Conservation (phyloP, 768 basidiomycete genomes). For the Solioccasus polychromus region DNA sequence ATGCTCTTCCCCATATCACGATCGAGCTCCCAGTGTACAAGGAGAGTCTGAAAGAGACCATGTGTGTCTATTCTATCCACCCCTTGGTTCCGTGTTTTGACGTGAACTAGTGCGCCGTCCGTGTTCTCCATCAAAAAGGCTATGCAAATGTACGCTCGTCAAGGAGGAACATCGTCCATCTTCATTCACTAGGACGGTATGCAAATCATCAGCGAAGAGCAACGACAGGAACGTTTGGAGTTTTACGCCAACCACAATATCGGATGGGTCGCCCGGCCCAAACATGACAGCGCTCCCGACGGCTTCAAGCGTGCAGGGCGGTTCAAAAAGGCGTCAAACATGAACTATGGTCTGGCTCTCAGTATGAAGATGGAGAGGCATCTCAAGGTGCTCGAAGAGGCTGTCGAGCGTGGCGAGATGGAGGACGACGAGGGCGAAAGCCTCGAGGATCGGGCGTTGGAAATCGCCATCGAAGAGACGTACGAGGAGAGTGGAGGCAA, state of each 20-base stretch:
- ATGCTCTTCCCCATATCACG: constrained; percentile 67
- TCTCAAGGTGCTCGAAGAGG: constrained; percentile 44
- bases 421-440: constrained; percentile 34
- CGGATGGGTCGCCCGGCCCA: constrained; percentile 59
- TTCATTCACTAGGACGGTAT: constrained; percentile 64
- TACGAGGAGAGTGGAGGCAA: constrained; percentile 54
- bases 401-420: constrained; percentile 40
- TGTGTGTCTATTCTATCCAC: too few relatives aligned
- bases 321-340: constrained; percentile 93
- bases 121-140: constrained; percentile 67
- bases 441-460: constrained; percentile 69
- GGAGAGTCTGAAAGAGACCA: constrained; percentile 75
- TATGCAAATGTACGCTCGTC: constrained; percentile 64
- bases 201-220: constrained; percentile 45
- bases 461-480: constrained; percentile 71
- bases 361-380: constrained; percentile 36
- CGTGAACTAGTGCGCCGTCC: constrained; percentile 60
- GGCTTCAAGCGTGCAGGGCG: constrained; percentile 54
- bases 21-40: constrained; percentile 88
- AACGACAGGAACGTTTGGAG: constrained; percentile 44
- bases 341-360: constrained; percentile 71
- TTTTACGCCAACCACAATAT: constrained; percentile 59
- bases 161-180: constrained; percentile 57
- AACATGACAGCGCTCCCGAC: constrained; percentile 32
- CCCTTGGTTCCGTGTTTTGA: background rate